A percentile compares a stretch with the other conserved stretches of the same genome.
These are phyloP conservation scores for Coniosporium uncinatum DNA, from an alignment of 2,329 filamentous ascomycete species.

Conservation along the genomic window DNA sequence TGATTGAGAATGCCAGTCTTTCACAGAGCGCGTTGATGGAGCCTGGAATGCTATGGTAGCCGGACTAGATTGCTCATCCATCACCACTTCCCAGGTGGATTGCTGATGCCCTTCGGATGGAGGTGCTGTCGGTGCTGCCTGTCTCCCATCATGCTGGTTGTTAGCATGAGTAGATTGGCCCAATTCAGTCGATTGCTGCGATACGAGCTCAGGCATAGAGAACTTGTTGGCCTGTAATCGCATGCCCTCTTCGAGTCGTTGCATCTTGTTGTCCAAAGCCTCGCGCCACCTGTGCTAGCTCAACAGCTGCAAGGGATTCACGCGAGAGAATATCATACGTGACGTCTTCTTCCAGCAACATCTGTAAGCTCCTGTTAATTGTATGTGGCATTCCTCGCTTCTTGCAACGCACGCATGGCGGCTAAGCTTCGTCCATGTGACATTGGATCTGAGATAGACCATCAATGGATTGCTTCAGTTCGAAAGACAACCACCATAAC, in stretches of 20 bases:
- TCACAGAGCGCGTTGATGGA: no score
- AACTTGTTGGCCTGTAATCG: no score
- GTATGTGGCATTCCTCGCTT: conserved; percentile 31
- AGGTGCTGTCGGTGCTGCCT: no score
- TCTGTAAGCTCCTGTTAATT: conserved; percentile 34
- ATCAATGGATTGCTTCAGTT: neutral
- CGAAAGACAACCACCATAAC: conserved; percentile 5
- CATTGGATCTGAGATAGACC: conserved; percentile 28
- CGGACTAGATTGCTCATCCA: conserved; percentile 28
- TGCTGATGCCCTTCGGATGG: neutral
- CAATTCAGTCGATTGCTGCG: no score
- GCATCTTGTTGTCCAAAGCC: conserved; percentile 26
- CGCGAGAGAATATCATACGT: conserved; percentile 12
- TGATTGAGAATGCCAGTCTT: no score
- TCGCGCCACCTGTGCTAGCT: conserved; percentile 28
- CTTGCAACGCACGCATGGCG: conserved; percentile 32
- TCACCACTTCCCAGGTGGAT: conserved; percentile 28
- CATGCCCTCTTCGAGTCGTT: conserved; percentile 26
- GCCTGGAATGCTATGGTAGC: conserved; percentile 23
- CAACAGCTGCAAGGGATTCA: neutral
- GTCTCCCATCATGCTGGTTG: no score
- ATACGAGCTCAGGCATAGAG: no score
- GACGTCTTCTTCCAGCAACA: conserved; percentile 32
- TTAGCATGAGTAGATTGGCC: no score
- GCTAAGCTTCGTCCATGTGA: conserved; percentile 27